phyloP scores from a whole-genome alignment of 75 land plant species.

The Azolla pinnata region DNA sequence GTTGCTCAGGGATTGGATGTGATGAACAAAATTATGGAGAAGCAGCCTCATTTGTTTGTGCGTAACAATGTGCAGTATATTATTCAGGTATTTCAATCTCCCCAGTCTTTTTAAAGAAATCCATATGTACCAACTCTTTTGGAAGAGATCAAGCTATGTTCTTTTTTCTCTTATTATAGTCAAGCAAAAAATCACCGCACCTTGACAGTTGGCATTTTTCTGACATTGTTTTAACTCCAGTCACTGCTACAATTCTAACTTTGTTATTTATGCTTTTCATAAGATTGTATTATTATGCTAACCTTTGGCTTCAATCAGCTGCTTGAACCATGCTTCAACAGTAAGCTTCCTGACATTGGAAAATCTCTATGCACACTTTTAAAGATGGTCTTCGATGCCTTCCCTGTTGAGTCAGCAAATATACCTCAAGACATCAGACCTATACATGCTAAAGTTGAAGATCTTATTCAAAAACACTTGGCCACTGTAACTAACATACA shows the following conservation, averaged over 20 bases:
- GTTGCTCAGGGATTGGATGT: slow-evolving; percentile 97
- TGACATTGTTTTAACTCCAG: too few relatives aligned
- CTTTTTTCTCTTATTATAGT: neutral
- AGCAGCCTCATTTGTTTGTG: slow-evolving; percentile 96
- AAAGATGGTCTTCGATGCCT: slow-evolving; percentile 94
- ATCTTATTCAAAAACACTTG: slow-evolving; percentile 87
- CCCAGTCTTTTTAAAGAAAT: too few relatives aligned
- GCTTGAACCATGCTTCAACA: slow-evolving; percentile 93
- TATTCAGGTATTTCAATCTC: slow-evolving; percentile 92
- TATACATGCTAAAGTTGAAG: slow-evolving; percentile 72
- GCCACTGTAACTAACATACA: slow-evolving; percentile 63
- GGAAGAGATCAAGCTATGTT: neutral
- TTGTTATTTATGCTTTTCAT: neutral
- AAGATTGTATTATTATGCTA: neutral
- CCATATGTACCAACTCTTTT: neutral
- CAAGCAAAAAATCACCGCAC: too few relatives aligned
- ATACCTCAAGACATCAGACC: slow-evolving; percentile 67
- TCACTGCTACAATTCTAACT: neutral
- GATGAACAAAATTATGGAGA: slow-evolving; percentile 95
- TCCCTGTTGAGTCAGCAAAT: slow-evolving; percentile 65
- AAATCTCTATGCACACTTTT: slow-evolving; percentile 82
- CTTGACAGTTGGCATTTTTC: too few relatives aligned
- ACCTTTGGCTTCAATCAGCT: slow-evolving; percentile 38
- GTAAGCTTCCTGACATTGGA: slow-evolving; percentile 82
- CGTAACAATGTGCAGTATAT: slow-evolving; percentile 93